Base-by-base conservation (phyloP, 305 asterid species). In the Rubia tinctorum region DNA sequence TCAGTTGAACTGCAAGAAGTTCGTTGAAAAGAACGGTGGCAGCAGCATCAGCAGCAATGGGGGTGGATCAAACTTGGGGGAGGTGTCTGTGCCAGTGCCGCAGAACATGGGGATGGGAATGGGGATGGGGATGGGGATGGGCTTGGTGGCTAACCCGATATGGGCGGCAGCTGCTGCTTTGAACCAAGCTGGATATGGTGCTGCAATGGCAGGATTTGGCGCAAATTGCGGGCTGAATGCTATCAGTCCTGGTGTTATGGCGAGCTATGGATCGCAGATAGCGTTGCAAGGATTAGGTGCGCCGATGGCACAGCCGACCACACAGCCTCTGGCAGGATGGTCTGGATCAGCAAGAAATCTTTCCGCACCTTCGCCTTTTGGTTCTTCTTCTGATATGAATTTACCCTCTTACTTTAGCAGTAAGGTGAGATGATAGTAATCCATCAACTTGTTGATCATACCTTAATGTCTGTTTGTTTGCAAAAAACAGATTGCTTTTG, bases 1-100 rank as follows among this genome's bases (percentile, higher is more conserved):
- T 64, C 90, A 86, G 25, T 70, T 92, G 84, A 84, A 87, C 30
- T 92, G 98, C 84, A 88, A 88, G 86, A 87, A 82, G 76, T 89
- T 85, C 59, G 74, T 80, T 17, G 91, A 20, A 90, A 47, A 84
- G 86, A 30, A 30, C 34, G 34, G 34, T 30, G 34, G 34, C 34
- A 30, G 34, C 77, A 80, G 20, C 27, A 17, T 7, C 27, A 53
- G 49, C 71, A 77, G 63, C 64, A 76, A 78, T 58, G 85, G 87
- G 43, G 59, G 80, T 71, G 92, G 86, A 11, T 51, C 67, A 74
- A 83, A 77, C 53, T 62, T 79, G 0, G 88, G 86, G 39, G 25
- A 45, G 49, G 34, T 69, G 34, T 7, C 83, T 60, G 88, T 83
- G 76, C 47, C 87, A 75, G 83, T 86, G 88, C 83, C 76, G 5